phyloP scores from a whole-genome alignment of 2,329 filamentous ascomycete genomes.

The Colletotrichum sp. region DNA sequence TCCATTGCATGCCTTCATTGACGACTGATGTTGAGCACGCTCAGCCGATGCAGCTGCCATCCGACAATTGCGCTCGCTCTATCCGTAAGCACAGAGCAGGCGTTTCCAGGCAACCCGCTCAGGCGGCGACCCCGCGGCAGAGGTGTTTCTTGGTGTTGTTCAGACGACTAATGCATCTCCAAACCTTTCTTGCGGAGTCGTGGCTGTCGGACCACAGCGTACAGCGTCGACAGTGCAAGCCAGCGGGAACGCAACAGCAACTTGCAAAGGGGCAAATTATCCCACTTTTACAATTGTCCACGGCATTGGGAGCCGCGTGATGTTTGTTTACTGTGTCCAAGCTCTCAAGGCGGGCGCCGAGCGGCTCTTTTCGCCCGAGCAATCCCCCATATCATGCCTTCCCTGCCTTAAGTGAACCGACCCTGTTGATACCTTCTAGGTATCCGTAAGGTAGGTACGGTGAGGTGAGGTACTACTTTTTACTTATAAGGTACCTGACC shows the following conservation, averaged over 20 bases:
- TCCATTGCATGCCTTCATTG: not conserved
- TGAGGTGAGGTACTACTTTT: no score
- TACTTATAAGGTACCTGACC: not conserved
- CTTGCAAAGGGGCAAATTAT: not conserved
- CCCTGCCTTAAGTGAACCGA: not conserved
- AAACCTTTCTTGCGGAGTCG: not conserved
- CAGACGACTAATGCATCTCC: not conserved
- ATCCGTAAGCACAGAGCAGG: not conserved
- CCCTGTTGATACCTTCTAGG: not conserved
- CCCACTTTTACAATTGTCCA: not conserved
- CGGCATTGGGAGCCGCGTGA: not conserved
- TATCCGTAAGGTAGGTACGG: no score
- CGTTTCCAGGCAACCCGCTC: slow-evolving; percentile 2
- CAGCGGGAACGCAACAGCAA: not conserved
- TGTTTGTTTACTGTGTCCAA: not conserved
- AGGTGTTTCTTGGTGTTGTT: not conserved
- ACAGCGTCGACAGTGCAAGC: not conserved
- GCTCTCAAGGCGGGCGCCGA: not conserved
- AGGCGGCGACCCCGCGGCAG: not conserved
- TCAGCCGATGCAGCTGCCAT: slow-evolving; percentile 12
- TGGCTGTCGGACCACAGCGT: not conserved
- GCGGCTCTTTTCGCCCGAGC: not conserved
- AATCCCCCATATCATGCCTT: not conserved
- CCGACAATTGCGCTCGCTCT: not conserved
- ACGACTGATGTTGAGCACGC: not conserved